These are phyloP conservation scores for Lolium multiflorum DNA, from an alignment of 176 grass and related monocot species.

Conservation along the genomic window DNA sequence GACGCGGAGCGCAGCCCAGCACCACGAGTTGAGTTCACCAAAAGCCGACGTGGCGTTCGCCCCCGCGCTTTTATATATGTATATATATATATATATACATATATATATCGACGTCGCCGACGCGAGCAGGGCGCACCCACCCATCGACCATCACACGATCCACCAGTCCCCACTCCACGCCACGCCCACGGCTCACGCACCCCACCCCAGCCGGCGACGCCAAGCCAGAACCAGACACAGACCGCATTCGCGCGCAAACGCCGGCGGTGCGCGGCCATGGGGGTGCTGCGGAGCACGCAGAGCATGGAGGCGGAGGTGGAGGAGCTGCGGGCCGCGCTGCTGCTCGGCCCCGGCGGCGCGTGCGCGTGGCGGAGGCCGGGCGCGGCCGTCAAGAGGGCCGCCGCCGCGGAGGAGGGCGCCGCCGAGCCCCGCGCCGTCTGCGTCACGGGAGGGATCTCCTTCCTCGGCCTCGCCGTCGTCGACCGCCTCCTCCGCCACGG, in stretches of 20 bases:
- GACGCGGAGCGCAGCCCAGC: no score
- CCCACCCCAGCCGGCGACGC: background rate
- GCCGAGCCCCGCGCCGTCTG: constrained; percentile 65
- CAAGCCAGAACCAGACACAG: no score
- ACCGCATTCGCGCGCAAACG: background rate
- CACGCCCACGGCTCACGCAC: background rate
- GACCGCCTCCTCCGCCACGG: constrained; percentile 80
- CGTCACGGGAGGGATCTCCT: constrained; percentile 87
- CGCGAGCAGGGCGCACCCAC: background rate
- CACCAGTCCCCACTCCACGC: constrained; percentile 24
- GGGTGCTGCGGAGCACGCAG: constrained; percentile 86
- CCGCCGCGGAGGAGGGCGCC: constrained; percentile 40
- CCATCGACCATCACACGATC: constrained; percentile 1
- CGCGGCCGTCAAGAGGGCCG: constrained; percentile 27
- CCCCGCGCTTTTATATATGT: no score
- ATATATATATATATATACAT: no score
- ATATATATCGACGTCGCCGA: constrained; percentile 28
- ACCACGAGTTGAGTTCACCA: background rate
- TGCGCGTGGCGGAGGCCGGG: constrained; percentile 39
- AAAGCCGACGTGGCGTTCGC: background rate
- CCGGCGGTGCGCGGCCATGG: constrained; percentile 47
- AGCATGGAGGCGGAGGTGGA: constrained; percentile 93
- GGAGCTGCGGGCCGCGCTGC: constrained; percentile 78
- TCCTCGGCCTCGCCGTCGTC: constrained; percentile 89
- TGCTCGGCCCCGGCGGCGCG: background rate